A percentile compares a stretch with the other conserved stretches of the same genome.
These are phyloP conservation scores for Rhynchospora tenuis DNA, from an alignment of 176 grass and related monocot species.

Conservation along the genomic window DNA sequence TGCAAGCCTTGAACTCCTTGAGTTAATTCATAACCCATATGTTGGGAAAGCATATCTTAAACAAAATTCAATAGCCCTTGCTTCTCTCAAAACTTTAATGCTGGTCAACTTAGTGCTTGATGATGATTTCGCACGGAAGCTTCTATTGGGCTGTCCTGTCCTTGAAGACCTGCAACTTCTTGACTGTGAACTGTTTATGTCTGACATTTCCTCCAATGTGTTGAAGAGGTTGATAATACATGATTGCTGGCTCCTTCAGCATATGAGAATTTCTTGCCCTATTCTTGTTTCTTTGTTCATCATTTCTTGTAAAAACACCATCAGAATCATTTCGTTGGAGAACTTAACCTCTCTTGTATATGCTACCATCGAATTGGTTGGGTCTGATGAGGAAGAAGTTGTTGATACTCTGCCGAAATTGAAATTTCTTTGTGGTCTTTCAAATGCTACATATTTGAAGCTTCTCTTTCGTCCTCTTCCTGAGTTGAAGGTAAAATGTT, in stretches of 20 bases:
- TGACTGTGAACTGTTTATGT: neutral
- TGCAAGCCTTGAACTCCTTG: neutral
- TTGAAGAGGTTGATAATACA: neutral
- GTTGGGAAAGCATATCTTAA: neutral
- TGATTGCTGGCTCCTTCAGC: neutral
- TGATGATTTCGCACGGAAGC: neutral
- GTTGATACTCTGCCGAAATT: neutral
- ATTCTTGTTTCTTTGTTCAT: neutral
- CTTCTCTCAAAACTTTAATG: neutral
- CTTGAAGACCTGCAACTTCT: neutral
- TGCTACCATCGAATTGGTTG: neutral
- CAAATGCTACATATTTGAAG: neutral
- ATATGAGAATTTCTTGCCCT: neutral
- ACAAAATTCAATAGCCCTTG: neutral
- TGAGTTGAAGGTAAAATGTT: too few relatives aligned
- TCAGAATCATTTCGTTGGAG: neutral
- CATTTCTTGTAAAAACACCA: too few relatives aligned
- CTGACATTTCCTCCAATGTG: neutral
- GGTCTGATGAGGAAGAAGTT: neutral
- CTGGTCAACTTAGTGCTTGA: neutral
- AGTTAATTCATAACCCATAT: neutral
- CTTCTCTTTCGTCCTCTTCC: neutral
- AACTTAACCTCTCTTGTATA: neutral
- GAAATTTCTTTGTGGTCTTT: neutral
- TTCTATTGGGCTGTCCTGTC: neutral